Base-by-base conservation (phyloP, 768 basidiomycete species). In the Zangia roseola region DNA sequence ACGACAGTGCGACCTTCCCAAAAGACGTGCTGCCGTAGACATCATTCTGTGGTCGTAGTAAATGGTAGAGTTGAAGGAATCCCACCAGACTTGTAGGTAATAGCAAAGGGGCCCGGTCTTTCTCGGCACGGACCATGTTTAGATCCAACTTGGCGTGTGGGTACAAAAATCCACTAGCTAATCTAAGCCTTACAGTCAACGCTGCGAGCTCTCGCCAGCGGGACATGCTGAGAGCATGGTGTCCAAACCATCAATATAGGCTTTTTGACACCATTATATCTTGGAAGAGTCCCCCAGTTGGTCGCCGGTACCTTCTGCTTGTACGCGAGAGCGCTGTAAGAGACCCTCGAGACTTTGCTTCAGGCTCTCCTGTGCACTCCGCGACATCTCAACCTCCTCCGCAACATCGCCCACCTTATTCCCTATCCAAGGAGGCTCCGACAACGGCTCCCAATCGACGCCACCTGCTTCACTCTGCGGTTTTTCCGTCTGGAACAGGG, bases 371-470 rank as follows among this genome's bases (percentile, higher is more conserved):
- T 41, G 49, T 1, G 43, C 43, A 13, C 35, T n/a, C 9, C 26
- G 23, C 9, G 54, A 16, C 40, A 50, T 41, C 54, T 49, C 52
- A 6, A 23, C 6, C n/a, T 43, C 49, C 12, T 47, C 43, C 7
- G 36, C 34, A 17, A 26, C 21, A 21, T 26, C 43, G 20, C 12
- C 17, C 17, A 21, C 50, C 25, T 26, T 10, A n/a, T 39, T 31
- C 10, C 41, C 40, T 35, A 31, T 54, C 37, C 48, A 30, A 24
- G 40, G 30, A 13, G 50, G 47, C 9, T 60, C 54, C n/a, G 64
- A 54, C 50, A 66, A 50, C 2, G 64, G 63, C 16, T 65, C 61
- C 64, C 64, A 66, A 0, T 46, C 61, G 14, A 1, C 31, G 28
- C 23, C 20, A 10, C 20, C n/a, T 17, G n/a, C 24, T 35, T 43